A percentile compares a stretch with the other conserved stretches of the same genome.
These are phyloP conservation scores for Colletotrichum orchidophilum DNA, from an alignment of 2,329 filamentous ascomycete genomes.

Conservation along the genomic window DNA sequence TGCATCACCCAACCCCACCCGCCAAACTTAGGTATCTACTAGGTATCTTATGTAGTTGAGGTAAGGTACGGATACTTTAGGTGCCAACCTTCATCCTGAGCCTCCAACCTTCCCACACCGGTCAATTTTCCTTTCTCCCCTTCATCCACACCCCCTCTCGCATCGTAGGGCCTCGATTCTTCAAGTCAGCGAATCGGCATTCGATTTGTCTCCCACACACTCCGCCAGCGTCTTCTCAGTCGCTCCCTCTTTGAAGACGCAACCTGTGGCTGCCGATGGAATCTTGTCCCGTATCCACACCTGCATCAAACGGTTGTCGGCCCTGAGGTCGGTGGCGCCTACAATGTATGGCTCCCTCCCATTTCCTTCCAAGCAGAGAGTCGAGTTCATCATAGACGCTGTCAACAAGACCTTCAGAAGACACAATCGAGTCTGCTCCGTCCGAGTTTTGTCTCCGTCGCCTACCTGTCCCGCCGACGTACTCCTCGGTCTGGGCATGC, in stretches of 20 bases:
- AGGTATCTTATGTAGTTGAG: too few relatives aligned
- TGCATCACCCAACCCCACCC: background rate
- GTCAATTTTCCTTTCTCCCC: background rate
- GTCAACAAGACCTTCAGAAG: background rate
- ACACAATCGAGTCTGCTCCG: background rate
- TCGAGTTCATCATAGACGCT: conserved; percentile 1
- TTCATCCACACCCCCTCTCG: background rate
- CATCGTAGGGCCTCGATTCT: background rate
- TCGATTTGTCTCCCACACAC: conserved; percentile 1
- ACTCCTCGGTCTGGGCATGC: conserved; percentile 2
- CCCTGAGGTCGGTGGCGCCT: background rate
- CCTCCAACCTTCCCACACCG: background rate
- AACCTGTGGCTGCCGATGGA: background rate
- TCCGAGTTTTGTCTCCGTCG: background rate
- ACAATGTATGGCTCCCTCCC: background rate
- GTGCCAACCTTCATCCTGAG: conserved; percentile 8
- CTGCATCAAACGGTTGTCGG: conserved; percentile 1
- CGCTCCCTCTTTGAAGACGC: background rate
- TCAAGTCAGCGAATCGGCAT: conserved; percentile 6
- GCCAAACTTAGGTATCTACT: too few relatives aligned
- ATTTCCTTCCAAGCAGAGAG: background rate
- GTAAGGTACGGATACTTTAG: background rate
- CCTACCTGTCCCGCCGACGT: background rate
- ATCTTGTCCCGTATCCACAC: background rate
- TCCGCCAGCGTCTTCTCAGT: background rate